Base-by-base conservation (phyloP, 1,139 yeast genomes). In the Casaregolazyma suthepensis region DNA sequence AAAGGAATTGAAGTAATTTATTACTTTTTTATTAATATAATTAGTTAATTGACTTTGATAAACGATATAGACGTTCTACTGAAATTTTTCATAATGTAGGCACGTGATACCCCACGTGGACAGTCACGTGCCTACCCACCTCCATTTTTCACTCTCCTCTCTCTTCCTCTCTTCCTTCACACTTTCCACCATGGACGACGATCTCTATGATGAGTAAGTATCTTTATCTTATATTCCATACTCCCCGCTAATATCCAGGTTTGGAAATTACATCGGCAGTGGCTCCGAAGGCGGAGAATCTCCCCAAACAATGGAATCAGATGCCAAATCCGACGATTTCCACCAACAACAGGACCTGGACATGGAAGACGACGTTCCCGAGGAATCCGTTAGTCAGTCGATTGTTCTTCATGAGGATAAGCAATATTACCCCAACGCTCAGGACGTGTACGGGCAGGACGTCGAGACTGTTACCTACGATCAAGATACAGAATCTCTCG, bases 211-310 rank as follows among this genome's bases (percentile, higher is more conserved):
- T 69, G 96, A 89, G 79, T 75, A 58, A 46, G 68, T 59, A 35
- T 64, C 57, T 72, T 68, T 20, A 15, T 48, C 40, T 44, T 37
- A 49, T 17, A 18, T 15, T 37, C 19, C 7, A 9, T 45, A 20
- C 4, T 43, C 19, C 43, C 53, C 52, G 20, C 37, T 49, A 37
- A 46, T 82, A 18, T 23, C 5, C 45, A 64, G 68, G 57, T 69
- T 87, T 67, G 96, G 96, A 45, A 87, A 87, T 66, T 77, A 78
- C 47, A 76, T 89, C 31, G 90, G 87, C 37, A 43, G 54, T 51
- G 45, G 55, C 45, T 13, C 56, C 52, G 55, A 56, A 42, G 50
- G 52, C 6, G 56, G 47, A 20, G 40, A 35, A n/a, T 35, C 40
- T 35, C 40, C 40, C 9, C 40, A 35, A 13, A 2, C 15, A 15